Conservation (phyloP, 768 basidiomycete species). For the Suillus bovinus region DNA sequence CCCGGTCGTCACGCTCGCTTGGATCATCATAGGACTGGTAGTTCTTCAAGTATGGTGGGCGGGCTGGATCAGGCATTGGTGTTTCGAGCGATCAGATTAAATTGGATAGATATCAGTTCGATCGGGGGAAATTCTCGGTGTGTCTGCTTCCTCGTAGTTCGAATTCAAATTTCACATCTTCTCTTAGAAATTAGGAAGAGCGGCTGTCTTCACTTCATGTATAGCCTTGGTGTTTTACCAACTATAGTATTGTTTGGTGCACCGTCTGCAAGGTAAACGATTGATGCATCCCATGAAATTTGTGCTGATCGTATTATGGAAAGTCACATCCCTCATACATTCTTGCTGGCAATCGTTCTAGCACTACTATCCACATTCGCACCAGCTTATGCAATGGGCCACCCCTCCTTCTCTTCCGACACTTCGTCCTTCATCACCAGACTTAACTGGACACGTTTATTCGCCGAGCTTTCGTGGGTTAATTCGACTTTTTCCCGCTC, state of each 20-base stretch:
- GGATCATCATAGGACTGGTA: slow-evolving; percentile 52
- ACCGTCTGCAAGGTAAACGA: slow-evolving; percentile 58
- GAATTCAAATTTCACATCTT: slow-evolving; percentile 3
- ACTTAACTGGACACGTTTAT: slow-evolving; percentile 75
- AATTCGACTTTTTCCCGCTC: too few species aligned
- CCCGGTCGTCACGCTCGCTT: slow-evolving; percentile 58
- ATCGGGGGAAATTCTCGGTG: slow-evolving; percentile 42
- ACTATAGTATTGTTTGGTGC: slow-evolving; percentile 74
- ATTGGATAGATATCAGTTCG: slow-evolving; percentile 39
- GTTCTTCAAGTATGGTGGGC: slow-evolving; percentile 74
- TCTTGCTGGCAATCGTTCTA: slow-evolving; percentile 66
- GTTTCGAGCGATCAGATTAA: slow-evolving; percentile 45
- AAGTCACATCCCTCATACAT: slow-evolving; percentile 62
- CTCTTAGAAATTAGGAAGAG: slow-evolving; percentile 49
- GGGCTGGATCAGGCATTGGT: slow-evolving; percentile 63
- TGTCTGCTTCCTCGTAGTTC: slow-evolving; percentile 22
- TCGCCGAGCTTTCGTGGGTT: slow-evolving; percentile 80
- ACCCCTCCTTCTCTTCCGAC: slow-evolving; percentile 48
- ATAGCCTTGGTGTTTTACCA: slow-evolving; percentile 47
- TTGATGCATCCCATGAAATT: slow-evolving; percentile 4
- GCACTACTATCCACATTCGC: slow-evolving; percentile 65
- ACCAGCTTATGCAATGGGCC: slow-evolving; percentile 69
- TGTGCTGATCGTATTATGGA: slow-evolving; percentile 2
- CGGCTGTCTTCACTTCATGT: slow-evolving; percentile 53
- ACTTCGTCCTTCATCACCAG: slow-evolving; percentile 51